phyloP scores from a whole-genome alignment of 2,329 filamentous ascomycete species.

The Diplodia corticola region DNA sequence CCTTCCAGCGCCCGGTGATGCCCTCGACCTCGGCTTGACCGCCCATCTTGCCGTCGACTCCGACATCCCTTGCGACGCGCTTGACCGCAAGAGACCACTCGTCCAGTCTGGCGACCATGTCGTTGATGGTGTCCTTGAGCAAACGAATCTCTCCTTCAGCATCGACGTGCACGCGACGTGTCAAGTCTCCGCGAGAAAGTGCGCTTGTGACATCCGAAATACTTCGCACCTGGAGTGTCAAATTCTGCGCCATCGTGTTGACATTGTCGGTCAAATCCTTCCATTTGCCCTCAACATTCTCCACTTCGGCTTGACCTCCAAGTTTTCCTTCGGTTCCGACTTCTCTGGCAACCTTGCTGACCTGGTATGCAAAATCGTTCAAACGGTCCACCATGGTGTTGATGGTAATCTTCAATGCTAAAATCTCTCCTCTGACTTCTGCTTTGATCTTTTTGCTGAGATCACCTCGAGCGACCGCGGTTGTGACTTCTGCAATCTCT shows the following conservation, averaged over 20 bases:
- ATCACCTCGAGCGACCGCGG: conserved; percentile 54
- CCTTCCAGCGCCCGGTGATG: conserved; percentile 93
- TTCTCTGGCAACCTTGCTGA: conserved; percentile 65
- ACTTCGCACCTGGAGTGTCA: conserved; percentile 73
- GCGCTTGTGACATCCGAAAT: conserved; percentile 94
- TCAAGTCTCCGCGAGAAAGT: conserved; percentile 94
- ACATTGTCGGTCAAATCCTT: conserved; percentile 67
- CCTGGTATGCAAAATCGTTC: conserved; percentile 64
- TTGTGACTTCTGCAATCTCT: conserved; percentile 56
- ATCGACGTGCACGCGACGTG: conserved; percentile 91
- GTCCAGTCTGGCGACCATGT: conserved; percentile 95
- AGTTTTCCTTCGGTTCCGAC: conserved; percentile 65
- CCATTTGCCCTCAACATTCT: conserved; percentile 67
- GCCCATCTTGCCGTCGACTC: conserved; percentile 97
- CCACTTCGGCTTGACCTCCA: conserved; percentile 64
- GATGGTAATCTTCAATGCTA: conserved; percentile 79
- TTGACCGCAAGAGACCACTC: conserved; percentile 97
- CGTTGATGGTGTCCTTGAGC: conserved; percentile 94
- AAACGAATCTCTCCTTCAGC: conserved; percentile 93
- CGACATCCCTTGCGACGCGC: conserved; percentile 92
- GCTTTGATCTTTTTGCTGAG: conserved; percentile 55
- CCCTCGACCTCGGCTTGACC: conserved; percentile 93
- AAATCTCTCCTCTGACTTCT: conserved; percentile 54
- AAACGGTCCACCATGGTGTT: conserved; percentile 68
- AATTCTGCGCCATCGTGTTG: conserved; percentile 66